Percentiles rank a stretch among this genome's conserved stretches.
Conservation (phyloP, 1,284 basidiomycete genomes). For the Marasmius fiardii region DNA sequence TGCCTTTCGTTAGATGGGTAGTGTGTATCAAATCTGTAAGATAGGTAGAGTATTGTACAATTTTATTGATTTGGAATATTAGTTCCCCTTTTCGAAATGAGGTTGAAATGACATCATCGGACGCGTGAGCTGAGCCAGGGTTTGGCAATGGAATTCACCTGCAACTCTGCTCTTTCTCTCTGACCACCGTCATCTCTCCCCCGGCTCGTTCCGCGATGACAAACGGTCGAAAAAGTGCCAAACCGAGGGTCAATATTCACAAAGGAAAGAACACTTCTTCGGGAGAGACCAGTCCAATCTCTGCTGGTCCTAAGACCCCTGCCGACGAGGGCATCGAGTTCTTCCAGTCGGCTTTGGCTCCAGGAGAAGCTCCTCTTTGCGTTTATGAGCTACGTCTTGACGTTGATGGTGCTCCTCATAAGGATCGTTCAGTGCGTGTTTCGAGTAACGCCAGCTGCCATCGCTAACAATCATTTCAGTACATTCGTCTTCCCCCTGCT, state of each 20-base stretch:
- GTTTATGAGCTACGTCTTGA: constrained; percentile 87
- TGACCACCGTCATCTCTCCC: constrained; percentile 10
- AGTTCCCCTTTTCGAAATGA: neutral
- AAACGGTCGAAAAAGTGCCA: constrained; percentile 15
- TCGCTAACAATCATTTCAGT: constrained; percentile 46
- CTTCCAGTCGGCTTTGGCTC: constrained; percentile 59
- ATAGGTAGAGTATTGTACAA: neutral
- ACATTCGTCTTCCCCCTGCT: constrained; percentile 93
- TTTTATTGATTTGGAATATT: neutral
- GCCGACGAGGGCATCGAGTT: constrained; percentile 90
- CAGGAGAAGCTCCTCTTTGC: constrained; percentile 62
- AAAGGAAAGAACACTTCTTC: constrained; percentile 12
- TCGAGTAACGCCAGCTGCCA: constrained; percentile 15
- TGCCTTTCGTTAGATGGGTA: constrained; percentile 11
- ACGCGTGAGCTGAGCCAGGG: neutral
- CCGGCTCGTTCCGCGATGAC: constrained; percentile 13
- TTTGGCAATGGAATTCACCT: neutral
- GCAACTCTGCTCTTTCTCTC: constrained; percentile 6
- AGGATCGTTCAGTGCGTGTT: constrained; percentile 73
- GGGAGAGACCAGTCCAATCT: constrained; percentile 19
- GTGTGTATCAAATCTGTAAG: neutral
- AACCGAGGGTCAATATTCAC: constrained; percentile 13
- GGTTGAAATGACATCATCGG: constrained; percentile 5
- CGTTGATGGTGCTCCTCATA: constrained; percentile 85
- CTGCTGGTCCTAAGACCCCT: constrained; percentile 69